phyloP scores from a whole-genome alignment of 2,329 filamentous ascomycete species.

The Rutstroemia sp. region DNA sequence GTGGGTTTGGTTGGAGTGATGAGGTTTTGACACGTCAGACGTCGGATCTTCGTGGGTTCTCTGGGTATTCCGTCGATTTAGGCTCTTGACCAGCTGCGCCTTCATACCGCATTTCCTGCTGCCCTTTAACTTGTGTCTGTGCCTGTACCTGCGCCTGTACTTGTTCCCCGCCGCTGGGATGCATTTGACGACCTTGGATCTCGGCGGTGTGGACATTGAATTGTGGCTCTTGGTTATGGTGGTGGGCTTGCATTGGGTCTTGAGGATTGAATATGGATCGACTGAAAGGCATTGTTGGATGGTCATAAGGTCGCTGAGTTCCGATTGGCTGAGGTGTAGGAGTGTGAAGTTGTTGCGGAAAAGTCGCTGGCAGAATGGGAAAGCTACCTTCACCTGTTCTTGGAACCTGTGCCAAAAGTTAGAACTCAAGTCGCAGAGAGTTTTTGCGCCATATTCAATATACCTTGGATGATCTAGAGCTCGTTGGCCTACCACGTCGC shows the following conservation, averaged over 20 bases:
- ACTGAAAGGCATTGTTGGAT: not conserved
- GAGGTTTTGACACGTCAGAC: not conserved
- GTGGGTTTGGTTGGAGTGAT: no score
- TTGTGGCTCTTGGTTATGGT: not conserved
- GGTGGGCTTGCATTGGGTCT: not conserved
- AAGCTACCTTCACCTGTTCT: conserved; percentile 20
- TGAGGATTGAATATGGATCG: not conserved
- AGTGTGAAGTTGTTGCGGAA: not conserved
- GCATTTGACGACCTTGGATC: not conserved
- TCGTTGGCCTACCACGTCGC: conserved; percentile 11
- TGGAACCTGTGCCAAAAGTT: conserved; percentile 3
- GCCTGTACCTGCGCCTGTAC: no score
- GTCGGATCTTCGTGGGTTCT: not conserved
- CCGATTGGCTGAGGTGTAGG: not conserved
- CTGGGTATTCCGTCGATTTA: not conserved
- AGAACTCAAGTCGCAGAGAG: not conserved
- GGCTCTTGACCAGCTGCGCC: not conserved
- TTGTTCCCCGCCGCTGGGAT: not conserved
- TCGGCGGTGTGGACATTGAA: not conserved
- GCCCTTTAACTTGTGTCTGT: not conserved
- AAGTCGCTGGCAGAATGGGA: not conserved
- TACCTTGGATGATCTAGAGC: conserved; percentile 18
- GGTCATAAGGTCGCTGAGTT: not conserved
- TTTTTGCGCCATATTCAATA: not conserved
- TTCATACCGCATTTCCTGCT: conserved; percentile 3